phyloP scores from a whole-genome alignment of 805 yeast genomes.

The Wickerhamomyces pijperi region DNA sequence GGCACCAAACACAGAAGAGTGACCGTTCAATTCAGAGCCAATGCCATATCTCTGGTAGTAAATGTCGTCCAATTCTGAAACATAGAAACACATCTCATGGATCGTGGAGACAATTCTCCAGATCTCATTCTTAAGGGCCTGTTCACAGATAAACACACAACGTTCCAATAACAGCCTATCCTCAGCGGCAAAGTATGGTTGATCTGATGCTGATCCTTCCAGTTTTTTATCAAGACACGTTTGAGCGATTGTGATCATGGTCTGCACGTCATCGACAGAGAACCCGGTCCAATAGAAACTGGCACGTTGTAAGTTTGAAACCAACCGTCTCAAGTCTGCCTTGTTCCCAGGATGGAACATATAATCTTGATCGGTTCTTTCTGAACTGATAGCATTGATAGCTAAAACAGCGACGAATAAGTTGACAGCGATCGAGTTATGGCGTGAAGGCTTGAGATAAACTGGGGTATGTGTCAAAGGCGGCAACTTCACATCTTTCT shows the following conservation, averaged over 20 bases:
- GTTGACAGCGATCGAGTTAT: conserved; percentile 50
- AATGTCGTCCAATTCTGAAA: conserved; percentile 31
- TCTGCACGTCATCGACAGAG: conserved; percentile 43
- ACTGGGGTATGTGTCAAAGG: conserved; percentile 47
- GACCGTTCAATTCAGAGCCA: conserved; percentile 21
- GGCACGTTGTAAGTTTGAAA: conserved; percentile 52
- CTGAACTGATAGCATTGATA: conserved; percentile 65
- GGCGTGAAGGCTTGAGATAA: conserved; percentile 49
- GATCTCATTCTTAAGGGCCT: conserved; percentile 37
- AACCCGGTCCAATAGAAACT: conserved; percentile 75
- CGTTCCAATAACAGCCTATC: conserved; percentile 33
- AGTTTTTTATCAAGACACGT: conserved; percentile 29
- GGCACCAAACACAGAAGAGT: conserved; percentile 39
- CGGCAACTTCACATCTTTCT: conserved; percentile 44
- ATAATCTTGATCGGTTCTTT: conserved; percentile 53
- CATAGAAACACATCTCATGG: conserved; percentile 57
- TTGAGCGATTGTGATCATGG: conserved; percentile 37
- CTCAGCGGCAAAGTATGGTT: conserved; percentile 21
- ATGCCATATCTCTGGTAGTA: conserved; percentile 33
- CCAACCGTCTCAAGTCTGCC: conserved; percentile 40
- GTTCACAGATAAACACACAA: conserved; percentile 33
- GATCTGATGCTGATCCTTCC: conserved; percentile 13
- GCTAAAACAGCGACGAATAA: conserved; percentile 58
- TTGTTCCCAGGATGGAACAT: conserved; percentile 58
- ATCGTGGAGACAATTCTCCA: conserved; percentile 49